Evolutionary conservation across 192 early-diverging fungal genomes (phyloP).

Genomic region (Podila epigama): DNA sequence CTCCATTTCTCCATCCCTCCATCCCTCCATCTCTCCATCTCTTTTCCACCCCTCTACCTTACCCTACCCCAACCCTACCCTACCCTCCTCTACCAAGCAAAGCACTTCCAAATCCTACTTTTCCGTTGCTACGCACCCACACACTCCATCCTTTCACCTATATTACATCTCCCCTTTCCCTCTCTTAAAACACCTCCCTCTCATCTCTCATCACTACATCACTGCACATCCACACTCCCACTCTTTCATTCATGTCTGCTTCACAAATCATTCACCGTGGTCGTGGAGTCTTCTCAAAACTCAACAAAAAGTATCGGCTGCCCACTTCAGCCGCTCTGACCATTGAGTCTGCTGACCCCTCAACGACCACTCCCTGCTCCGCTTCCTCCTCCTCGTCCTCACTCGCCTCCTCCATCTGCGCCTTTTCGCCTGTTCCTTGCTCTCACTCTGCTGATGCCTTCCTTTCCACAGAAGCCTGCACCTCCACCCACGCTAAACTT

Average conservation of each 20-base stretch:
- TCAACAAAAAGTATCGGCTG: constrained; percentile 45
- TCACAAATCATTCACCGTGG: constrained; percentile 46
- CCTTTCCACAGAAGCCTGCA: constrained; percentile 16
- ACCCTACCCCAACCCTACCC: background rate
- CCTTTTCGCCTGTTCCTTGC: constrained; percentile 19
- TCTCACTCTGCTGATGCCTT: constrained; percentile 4
- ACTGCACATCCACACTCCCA: constrained; percentile 1
- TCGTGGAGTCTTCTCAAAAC: constrained; percentile 49
- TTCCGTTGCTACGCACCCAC: background rate
- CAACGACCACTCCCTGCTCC: background rate
- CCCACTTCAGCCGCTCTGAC: constrained; percentile 21
- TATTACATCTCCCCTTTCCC: background rate
- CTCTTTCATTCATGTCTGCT: constrained; percentile 21
- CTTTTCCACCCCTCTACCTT: background rate
- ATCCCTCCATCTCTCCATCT: background rate
- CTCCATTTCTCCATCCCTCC: background rate
- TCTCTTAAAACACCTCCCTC: background rate
- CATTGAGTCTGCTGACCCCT: background rate
- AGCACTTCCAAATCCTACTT: background rate
- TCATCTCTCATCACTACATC: background rate
- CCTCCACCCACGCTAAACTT: background rate
- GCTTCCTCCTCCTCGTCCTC: background rate
- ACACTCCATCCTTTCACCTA: background rate
- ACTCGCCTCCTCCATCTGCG: constrained; percentile 27
- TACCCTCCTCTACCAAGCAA: background rate